phyloP scores from a whole-genome alignment of 2,329 filamentous ascomycete genomes.

The Mycosphaerella sp. region DNA sequence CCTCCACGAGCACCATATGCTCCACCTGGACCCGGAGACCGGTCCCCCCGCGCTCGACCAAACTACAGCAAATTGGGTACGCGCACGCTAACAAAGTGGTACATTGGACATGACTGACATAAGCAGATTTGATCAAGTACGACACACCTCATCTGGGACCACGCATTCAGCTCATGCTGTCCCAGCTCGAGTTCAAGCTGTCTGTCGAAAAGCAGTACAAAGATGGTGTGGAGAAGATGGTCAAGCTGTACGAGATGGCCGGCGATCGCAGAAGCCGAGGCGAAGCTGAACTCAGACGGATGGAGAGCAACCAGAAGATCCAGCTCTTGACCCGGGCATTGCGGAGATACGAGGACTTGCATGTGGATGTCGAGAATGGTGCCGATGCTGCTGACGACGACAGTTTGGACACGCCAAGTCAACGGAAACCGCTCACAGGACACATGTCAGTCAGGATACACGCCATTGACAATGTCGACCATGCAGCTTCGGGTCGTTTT shows the following conservation, averaged over 20 bases:
- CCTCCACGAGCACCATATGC: constrained; percentile 74
- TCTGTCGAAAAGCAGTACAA: constrained; percentile 99
- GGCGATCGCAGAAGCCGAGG: constrained; percentile 92
- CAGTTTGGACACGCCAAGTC: constrained; percentile 88
- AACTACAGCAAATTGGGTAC: constrained; percentile 96
- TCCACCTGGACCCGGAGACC: constrained; percentile 61
- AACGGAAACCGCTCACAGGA: constrained; percentile 92
- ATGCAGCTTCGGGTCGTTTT: constrained; percentile 75
- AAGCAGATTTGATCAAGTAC: constrained; percentile 90
- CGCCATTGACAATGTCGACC: constrained; percentile 89
- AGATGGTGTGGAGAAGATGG: constrained; percentile 99
- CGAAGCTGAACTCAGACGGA: constrained; percentile 80
- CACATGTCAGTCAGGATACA: constrained; percentile 80
- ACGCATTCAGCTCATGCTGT: constrained; percentile 97
- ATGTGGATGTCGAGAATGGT: constrained; percentile 66
- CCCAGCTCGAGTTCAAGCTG: constrained; percentile 96
- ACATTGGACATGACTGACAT: constrained; percentile 17
- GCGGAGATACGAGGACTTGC: constrained; percentile 93
- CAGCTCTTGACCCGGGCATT: constrained; percentile 90
- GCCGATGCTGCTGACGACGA: constrained; percentile 65
- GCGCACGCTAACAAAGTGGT: constrained; percentile 28
- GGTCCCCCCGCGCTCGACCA: constrained; percentile 66
- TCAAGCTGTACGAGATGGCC: constrained; percentile 93
- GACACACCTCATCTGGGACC: constrained; percentile 92
- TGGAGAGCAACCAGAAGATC: constrained; percentile 98